Percentiles rank a stretch among this genome's conserved stretches.
phyloP scores from a whole-genome alignment of 495 filamentous ascomycete species.

The Xeromyces bisporus region DNA sequence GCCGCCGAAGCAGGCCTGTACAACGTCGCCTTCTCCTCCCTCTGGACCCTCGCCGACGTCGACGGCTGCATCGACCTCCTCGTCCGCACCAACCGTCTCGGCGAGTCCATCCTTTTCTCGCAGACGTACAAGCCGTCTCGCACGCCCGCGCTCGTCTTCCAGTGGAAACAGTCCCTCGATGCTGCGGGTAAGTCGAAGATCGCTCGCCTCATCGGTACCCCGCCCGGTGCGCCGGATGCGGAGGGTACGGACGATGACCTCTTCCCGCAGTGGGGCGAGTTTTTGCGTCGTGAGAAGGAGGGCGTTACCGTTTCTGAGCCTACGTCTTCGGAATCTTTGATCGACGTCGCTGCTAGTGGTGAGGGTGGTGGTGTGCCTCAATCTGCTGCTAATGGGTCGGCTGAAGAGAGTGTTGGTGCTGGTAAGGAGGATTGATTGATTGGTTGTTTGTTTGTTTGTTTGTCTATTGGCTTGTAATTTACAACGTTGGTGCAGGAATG shows the following conservation, averaged over 20 bases:
- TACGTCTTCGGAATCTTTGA: constrained; percentile 28
- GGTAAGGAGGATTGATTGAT: constrained; percentile 10
- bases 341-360: constrained; percentile 31
- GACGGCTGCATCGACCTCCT: constrained; percentile 70
- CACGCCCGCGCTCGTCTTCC: constrained; percentile 45
- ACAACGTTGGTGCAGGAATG: too few relatives aligned
- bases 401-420: constrained; percentile 16
- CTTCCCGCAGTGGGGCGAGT: constrained; percentile 93
- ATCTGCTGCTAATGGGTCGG: constrained; percentile 17
- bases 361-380: too few relatives aligned
- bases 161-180: constrained; percentile 73
- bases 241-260: constrained; percentile 68
- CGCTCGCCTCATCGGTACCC: constrained; percentile 65
- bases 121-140: constrained; percentile 85
- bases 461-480: too few relatives aligned
- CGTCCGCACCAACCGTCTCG: constrained; percentile 53
- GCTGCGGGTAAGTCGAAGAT: constrained; percentile 68
- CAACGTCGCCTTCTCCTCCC: constrained; percentile 80
- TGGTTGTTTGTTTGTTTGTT: too few relatives aligned
- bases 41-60: constrained; percentile 76
- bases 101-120: constrained; percentile 78
- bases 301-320: constrained; percentile 28
- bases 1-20: constrained; percentile 62
- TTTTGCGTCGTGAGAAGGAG: constrained; percentile 61
- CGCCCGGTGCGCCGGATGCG: constrained; percentile 35